phyloP scores from a whole-genome alignment of 2,329 filamentous ascomycete genomes.

The Sporothrix mexicana region DNA sequence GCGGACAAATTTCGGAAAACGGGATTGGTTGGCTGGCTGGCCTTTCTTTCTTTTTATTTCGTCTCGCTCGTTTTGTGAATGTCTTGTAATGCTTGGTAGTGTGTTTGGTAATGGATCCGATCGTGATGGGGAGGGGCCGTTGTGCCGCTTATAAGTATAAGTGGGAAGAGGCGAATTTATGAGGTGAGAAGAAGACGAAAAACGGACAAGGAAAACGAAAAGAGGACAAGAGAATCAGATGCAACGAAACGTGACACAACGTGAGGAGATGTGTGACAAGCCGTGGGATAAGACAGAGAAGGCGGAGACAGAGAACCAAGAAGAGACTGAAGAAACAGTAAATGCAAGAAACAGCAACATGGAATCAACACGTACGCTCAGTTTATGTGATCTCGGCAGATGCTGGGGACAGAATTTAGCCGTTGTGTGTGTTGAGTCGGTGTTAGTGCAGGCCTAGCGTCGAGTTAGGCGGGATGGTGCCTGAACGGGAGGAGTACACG shows the following conservation, averaged over 20 bases:
- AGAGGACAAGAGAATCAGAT: not conserved
- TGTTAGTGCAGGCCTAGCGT: not conserved
- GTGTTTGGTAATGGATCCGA: conserved; percentile 16
- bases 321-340: not conserved
- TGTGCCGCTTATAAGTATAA: not conserved
- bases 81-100: not conserved
- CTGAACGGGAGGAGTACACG: not conserved
- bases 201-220: not conserved
- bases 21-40: not conserved
- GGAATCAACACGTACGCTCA: not conserved
- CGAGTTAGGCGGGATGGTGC: not conserved
- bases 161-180: no score
- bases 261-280: not conserved
- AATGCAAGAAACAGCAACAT: not conserved
- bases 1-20: conserved; percentile 26
- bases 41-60: not conserved
- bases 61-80: not conserved
- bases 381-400: conserved; percentile 16
- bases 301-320: not conserved
- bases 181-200: not conserved
- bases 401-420: conserved; percentile 10
- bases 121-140: not conserved
- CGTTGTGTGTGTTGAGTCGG: not conserved
- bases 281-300: not conserved
- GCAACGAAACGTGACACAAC: not conserved